Percentiles rank a stretch among this genome's conserved stretches.
Conservation (phyloP, 2,329 filamentous ascomycete genomes). For the Colletotrichum sp. region DNA sequence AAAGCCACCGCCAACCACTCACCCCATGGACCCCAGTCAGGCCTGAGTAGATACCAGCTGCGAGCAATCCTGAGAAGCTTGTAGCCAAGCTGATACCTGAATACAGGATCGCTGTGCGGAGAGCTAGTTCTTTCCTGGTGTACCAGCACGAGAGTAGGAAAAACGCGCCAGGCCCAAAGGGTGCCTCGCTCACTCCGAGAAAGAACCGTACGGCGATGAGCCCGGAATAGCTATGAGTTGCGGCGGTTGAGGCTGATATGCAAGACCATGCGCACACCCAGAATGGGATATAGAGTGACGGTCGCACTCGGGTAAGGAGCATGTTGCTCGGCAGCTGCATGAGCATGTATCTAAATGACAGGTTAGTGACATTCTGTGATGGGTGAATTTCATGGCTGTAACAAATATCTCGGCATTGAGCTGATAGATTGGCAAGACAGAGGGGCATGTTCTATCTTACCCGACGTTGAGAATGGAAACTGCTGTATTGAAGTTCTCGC, state of each 20-base stretch:
- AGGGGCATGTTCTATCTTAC: neutral
- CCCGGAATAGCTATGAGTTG: neutral
- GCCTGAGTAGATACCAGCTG: slow-evolving; percentile 22
- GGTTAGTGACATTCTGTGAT: neutral
- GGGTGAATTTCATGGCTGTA: neutral
- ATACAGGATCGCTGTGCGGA: slow-evolving; percentile 39
- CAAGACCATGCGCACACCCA: slow-evolving; percentile 12
- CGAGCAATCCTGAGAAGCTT: neutral
- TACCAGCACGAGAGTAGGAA: slow-evolving; percentile 73
- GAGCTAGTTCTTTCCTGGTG: slow-evolving; percentile 68
- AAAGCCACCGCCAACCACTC: neutral
- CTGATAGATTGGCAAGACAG: neutral
- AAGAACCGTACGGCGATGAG: neutral
- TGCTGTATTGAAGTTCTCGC: neutral
- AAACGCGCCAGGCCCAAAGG: neutral
- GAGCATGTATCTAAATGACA: neutral
- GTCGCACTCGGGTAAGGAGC: slow-evolving; percentile 16
- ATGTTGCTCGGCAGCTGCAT: slow-evolving; percentile 13
- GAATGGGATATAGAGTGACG: slow-evolving; percentile 19
- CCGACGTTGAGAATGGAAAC: slow-evolving; percentile 3
- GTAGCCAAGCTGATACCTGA: neutral
- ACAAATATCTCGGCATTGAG: neutral
- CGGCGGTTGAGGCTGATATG: neutral
- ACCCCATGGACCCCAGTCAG: neutral
- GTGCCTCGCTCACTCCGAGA: neutral